Percentiles rank a stretch among this genome's conserved stretches.
Conservation (phyloP, 2,329 filamentous ascomycete genomes). For the Harringtonia aguacate region DNA sequence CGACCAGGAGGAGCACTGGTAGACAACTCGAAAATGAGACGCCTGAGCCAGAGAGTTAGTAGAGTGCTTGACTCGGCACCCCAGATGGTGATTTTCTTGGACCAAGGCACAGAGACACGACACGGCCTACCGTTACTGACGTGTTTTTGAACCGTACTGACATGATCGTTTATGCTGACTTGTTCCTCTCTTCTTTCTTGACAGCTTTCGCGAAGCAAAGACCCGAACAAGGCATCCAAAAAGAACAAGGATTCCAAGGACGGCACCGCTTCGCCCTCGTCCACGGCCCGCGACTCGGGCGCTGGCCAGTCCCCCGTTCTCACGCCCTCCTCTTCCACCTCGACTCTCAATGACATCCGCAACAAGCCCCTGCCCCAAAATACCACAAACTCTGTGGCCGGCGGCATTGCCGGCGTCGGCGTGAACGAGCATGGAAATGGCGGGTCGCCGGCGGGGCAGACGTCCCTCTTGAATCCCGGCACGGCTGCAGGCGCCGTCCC, state of each 20-base stretch:
- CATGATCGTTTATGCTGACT: neutral
- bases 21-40: slow-evolving; percentile 58
- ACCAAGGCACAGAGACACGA: neutral
- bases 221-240: slow-evolving; percentile 70
- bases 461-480: slow-evolving; percentile 23
- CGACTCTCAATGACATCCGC: slow-evolving; percentile 73
- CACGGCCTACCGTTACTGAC: neutral
- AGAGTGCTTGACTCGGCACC: too few relatives aligned
- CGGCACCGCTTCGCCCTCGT: slow-evolving; percentile 69
- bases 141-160: slow-evolving; percentile 3
- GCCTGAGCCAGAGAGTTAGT: slow-evolving; percentile 93
- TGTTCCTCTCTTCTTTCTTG: neutral
- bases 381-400: slow-evolving; percentile 29
- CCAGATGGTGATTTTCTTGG: too few relatives aligned
- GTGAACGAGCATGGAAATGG: slow-evolving; percentile 1
- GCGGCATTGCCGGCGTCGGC: slow-evolving; percentile 9
- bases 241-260: slow-evolving; percentile 64
- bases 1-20: neutral
- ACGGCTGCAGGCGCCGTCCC: slow-evolving; percentile 20
- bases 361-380: slow-evolving; percentile 66
- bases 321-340: slow-evolving; percentile 84
- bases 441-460: slow-evolving; percentile 21
- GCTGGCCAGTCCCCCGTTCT: slow-evolving; percentile 48
- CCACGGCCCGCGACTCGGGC: slow-evolving; percentile 37
- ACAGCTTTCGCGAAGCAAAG: slow-evolving; percentile 88